These are phyloP conservation scores for Stephanodiscus minutulus DNA, from an alignment of 108 stramenopile species.

Conservation along the genomic window DNA sequence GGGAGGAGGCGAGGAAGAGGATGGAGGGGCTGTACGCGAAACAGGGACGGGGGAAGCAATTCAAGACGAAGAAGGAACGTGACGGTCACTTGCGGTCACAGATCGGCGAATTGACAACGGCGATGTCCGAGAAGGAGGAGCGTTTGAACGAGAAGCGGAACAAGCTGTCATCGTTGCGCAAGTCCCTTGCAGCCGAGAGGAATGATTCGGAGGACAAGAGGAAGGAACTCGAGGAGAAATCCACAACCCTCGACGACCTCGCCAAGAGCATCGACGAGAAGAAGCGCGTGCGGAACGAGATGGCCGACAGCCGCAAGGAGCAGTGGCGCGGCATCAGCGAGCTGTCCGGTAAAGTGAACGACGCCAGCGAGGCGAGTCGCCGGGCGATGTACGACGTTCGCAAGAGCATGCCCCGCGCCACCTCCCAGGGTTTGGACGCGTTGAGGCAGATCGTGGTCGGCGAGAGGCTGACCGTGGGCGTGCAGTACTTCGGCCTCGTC, in stretches of 20 bases:
- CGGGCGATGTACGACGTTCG: constrained; percentile 67
- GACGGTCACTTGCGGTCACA: constrained; percentile 75
- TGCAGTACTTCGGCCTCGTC: constrained; percentile 91
- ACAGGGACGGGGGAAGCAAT: constrained; percentile 91
- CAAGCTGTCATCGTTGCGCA: constrained; percentile 63
- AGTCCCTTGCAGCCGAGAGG: constrained; percentile 37
- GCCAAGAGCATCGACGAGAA: constrained; percentile 67
- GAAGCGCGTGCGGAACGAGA: constrained; percentile 59
- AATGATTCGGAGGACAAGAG: constrained; percentile 49
- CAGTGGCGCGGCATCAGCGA: constrained; percentile 72
- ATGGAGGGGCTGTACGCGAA: constrained; percentile 89
- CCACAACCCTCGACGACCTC: constrained; percentile 55
- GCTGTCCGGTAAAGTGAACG: constrained; percentile 62
- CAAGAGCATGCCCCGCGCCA: constrained; percentile 87
- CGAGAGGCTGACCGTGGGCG: constrained; percentile 64
- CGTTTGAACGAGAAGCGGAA: constrained; percentile 58
- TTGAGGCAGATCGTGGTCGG: constrained; percentile 76
- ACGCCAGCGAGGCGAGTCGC: constrained; percentile 63
- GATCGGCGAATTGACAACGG: constrained; percentile 62
- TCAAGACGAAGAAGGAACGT: constrained; percentile 78
- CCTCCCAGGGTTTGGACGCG: constrained; percentile 82
- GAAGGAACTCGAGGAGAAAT: constrained; percentile 54
- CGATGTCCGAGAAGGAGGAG: constrained; percentile 67
- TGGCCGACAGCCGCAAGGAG: constrained; percentile 80
- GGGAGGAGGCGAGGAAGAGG: constrained; percentile 61